Base-by-base conservation (phyloP, 129 eudicot species). In the Logfia minima region DNA sequence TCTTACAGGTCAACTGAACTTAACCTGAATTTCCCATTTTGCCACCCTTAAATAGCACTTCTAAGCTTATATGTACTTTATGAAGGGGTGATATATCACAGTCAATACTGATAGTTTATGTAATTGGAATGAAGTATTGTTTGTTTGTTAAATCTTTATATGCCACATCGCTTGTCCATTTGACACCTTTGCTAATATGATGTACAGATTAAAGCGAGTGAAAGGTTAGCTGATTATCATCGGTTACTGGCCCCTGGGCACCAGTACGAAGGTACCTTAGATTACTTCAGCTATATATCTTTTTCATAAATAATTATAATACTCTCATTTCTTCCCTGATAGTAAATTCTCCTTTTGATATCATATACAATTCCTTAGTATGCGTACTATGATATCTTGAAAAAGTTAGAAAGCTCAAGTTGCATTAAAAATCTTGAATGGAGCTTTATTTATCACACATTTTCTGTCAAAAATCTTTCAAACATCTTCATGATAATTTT, bases 161-260 rank as follows among this genome's bases (percentile, higher is more conserved):
- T 26, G 70, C 7, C 37, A 43, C 34, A n/a, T 39, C 13, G 24
- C 29, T 52, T 63, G 66, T 55, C 74, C 28, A 2, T 52, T 16
- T 41, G 51, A 62, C 80, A 43, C 21, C 16, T 69, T 55, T 26
- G 66, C 18, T 77, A 17, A 72, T 66, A 32, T 51, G 48, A 51
- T 43, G 60, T 53, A 48, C 96, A 93, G 98, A 71, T 88, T 43
- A 78, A 85, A 79, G 97, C 97, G 6, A 72, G 87, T 41, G 87
- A 85, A 79, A 60, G 75, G 45, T 85, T 90, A 74, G 97, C 91
- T 73, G 97, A 93, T 86, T 93, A 90, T 77, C 94, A 90, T 82
- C 96, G 98, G 22, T 70, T 90, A 77, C 80, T 90, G 65, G 89
- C 86, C 51, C 98, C 98, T 59, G 85, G 96, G 63, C 90, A 69